Percentiles rank a stretch among this genome's conserved stretches.
These are phyloP conservation scores for Neurospora sp. DNA, from an alignment of 495 filamentous ascomycete species.

Conservation along the genomic window DNA sequence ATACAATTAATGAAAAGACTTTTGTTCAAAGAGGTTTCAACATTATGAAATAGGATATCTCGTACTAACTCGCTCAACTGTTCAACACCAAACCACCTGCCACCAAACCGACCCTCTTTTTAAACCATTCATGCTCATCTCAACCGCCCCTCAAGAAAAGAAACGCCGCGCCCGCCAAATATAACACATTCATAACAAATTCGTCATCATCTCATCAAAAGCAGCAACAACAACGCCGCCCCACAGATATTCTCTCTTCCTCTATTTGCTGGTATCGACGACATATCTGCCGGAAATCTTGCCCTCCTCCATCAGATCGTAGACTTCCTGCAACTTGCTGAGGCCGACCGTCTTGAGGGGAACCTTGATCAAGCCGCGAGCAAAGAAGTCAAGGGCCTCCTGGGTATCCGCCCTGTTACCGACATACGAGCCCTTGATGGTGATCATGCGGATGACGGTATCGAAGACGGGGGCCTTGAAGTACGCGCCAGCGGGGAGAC, in stretches of 20 bases:
- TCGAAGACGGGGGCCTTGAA: slow-evolving; percentile 77
- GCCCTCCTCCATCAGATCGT: slow-evolving; percentile 59
- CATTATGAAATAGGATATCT: neutral
- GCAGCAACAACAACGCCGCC: neutral
- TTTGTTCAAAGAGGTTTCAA: neutral
- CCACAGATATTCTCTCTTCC: neutral
- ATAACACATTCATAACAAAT: neutral
- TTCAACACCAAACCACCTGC: neutral
- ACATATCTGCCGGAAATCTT: slow-evolving; percentile 87
- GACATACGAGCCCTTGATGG: slow-evolving; percentile 87
- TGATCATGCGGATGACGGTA: slow-evolving; percentile 77
- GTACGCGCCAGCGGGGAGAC: slow-evolving; percentile 67
- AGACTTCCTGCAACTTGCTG: slow-evolving; percentile 66
- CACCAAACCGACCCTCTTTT: neutral
- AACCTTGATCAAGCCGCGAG: slow-evolving; percentile 69
- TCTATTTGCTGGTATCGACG: slow-evolving; percentile 51
- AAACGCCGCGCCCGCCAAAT: neutral
- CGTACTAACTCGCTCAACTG: neutral
- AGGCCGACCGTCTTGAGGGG: slow-evolving; percentile 79
- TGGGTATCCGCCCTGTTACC: slow-evolving; percentile 76
- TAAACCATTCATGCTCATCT: neutral
- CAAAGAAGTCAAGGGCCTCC: slow-evolving; percentile 84
- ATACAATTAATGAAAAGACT: neutral
- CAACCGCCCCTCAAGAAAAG: neutral
- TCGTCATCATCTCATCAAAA: neutral